Conservation (phyloP, 2,329 filamentous ascomycete species). For the Penicillium sp. region DNA sequence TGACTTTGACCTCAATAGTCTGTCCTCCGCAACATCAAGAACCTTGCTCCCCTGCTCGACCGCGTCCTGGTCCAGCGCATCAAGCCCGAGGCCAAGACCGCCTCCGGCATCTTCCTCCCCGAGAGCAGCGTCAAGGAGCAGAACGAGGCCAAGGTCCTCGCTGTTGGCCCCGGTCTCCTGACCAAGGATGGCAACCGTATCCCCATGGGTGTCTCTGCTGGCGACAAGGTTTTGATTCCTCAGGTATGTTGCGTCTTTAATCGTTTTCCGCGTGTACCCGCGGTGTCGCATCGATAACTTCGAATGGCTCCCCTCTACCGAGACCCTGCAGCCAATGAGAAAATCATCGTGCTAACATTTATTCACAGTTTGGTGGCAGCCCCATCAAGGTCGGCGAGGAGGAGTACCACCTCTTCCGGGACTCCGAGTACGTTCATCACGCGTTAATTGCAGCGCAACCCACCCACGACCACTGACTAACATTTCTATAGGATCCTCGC, state of each 20-base stretch:
- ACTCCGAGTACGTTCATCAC: slow-evolving; percentile 85
- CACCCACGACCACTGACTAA: slow-evolving; percentile 21
- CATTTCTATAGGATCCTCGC: slow-evolving; percentile 75
- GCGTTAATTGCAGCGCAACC: neutral
- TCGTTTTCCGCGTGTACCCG: slow-evolving; percentile 19
- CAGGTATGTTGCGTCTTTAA: slow-evolving; percentile 63
- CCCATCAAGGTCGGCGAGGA: slow-evolving; percentile 97
- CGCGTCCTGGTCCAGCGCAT: slow-evolving; percentile 96
- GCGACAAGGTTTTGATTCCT: slow-evolving; percentile 94
- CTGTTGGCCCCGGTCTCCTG: slow-evolving; percentile 85
- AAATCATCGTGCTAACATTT: slow-evolving; percentile 24
- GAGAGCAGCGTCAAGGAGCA: slow-evolving; percentile 97
- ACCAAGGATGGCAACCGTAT: slow-evolving; percentile 90
- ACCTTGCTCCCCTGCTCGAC: slow-evolving; percentile 93
- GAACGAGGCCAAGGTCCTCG: slow-evolving; percentile 95
- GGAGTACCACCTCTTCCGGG: slow-evolving; percentile 93
- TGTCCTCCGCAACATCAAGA: slow-evolving; percentile 91
- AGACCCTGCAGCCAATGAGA: neutral
- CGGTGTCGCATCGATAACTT: slow-evolving; percentile 6
- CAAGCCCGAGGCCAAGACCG: slow-evolving; percentile 96
- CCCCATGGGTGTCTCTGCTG: slow-evolving; percentile 76
- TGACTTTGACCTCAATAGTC: slow-evolving; percentile 30
- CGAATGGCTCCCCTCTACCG: neutral
- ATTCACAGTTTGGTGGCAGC: slow-evolving; percentile 81
- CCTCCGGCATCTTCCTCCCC: slow-evolving; percentile 94